Evolutionary conservation across 2,329 filamentous ascomycete species (phyloP).

Genomic region (Ascochyta fabae): DNA sequence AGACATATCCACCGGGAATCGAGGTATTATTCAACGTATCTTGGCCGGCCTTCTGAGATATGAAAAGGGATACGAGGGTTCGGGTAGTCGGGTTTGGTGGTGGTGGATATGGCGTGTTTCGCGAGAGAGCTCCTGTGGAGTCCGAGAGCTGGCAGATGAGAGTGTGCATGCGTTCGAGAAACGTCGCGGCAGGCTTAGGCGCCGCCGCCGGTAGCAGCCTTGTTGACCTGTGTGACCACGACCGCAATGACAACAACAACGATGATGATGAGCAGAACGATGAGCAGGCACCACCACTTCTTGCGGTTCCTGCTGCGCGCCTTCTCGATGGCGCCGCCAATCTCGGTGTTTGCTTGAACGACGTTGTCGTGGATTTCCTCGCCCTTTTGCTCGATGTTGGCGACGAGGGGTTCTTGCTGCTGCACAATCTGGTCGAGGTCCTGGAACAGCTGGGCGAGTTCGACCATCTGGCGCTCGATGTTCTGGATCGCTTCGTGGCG

Average conservation of each 20-base stretch:
- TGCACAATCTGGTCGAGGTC: conserved; percentile 86
- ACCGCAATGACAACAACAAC: conserved; percentile 50
- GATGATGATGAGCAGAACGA: conserved; percentile 57
- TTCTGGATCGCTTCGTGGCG: conserved; percentile 88
- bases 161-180: background rate
- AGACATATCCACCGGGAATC: conserved; percentile 20
- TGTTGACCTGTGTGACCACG: conserved; percentile 41
- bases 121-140: background rate
- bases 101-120: conserved; percentile 10
- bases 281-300: conserved; percentile 95
- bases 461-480: conserved; percentile 88
- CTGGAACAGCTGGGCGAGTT: conserved; percentile 86
- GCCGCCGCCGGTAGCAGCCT: conserved; percentile 22
- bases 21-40: conserved; percentile 25
- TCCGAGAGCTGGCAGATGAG: background rate
- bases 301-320: conserved; percentile 74
- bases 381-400: conserved; percentile 83
- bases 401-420: conserved; percentile 82
- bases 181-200: background rate
- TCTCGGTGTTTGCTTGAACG: conserved; percentile 82
- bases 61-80: conserved; percentile 20
- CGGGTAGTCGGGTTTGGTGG: background rate
- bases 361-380: conserved; percentile 87
- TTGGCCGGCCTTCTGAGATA: conserved; percentile 19
- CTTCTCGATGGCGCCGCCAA: conserved; percentile 80